Percentiles rank a stretch among this genome's conserved stretches.
Conservation (phyloP, 2,329 filamentous ascomycete species). For the Rasamsonia emersonii region DNA sequence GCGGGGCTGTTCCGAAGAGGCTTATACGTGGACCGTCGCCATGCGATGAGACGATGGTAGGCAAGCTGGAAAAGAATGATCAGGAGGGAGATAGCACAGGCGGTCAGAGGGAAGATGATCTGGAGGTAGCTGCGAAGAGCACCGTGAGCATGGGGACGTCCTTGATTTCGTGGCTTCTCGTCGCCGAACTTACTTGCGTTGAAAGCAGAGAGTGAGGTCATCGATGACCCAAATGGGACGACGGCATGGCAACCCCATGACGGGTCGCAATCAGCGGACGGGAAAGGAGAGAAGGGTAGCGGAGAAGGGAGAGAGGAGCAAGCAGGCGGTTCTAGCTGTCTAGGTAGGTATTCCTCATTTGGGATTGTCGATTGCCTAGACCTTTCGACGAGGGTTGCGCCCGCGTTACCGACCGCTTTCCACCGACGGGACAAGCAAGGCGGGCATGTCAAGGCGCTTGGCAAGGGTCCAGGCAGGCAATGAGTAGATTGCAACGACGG, state of each 20-base stretch:
- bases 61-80: slow-evolving; percentile 54
- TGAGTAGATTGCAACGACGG: too few species aligned
- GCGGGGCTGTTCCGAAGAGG: slow-evolving; percentile 24
- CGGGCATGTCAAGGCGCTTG: too few species aligned
- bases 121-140: slow-evolving; percentile 58
- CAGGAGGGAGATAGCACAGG: slow-evolving; percentile 61
- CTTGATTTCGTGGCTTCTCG: background rate
- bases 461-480: too few species aligned
- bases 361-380: too few species aligned
- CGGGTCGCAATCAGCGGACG: slow-evolving; percentile 8
- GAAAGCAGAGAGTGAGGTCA: slow-evolving; percentile 55
- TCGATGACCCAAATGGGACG: slow-evolving; percentile 52
- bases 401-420: too few species aligned
- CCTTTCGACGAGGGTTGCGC: too few species aligned
- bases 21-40: slow-evolving; percentile 51
- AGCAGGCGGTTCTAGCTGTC: background rate
- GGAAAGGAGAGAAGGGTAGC: background rate
- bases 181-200: slow-evolving; percentile 39
- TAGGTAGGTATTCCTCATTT: slow-evolving; percentile 1
- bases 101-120: slow-evolving; percentile 66
- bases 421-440: too few species aligned
- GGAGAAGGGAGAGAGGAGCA: background rate
- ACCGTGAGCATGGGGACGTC: background rate
- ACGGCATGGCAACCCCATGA: slow-evolving; percentile 50
- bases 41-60: slow-evolving; percentile 45